Conservation (phyloP, 176 grass and related monocot genomes). For the Urochloa ruziziensis region DNA sequence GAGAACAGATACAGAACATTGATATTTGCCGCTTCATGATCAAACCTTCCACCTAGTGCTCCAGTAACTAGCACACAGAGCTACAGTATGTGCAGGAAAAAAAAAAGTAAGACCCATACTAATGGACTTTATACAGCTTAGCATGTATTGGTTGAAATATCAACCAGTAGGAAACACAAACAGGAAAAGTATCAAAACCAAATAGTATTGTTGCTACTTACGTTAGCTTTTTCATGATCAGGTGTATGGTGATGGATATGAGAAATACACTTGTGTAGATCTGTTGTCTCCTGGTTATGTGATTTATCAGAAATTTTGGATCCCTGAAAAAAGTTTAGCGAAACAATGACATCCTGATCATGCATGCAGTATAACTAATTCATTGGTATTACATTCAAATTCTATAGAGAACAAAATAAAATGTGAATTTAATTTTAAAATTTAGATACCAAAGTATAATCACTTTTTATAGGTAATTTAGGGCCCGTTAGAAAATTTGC, state of each 20-base stretch:
- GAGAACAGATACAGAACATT: constrained; percentile 66
- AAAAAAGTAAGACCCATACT: not conserved
- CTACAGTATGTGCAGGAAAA: constrained; percentile 35
- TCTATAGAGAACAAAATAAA: not conserved
- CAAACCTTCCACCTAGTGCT: constrained; percentile 78
- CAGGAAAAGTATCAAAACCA: not conserved
- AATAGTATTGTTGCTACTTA: constrained; percentile 42
- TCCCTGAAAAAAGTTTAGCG: constrained; percentile 43
- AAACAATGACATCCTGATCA: constrained; percentile 8
- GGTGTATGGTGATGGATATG: constrained; percentile 42
- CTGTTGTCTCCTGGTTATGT: constrained; percentile 74
- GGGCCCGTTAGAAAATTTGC: no score
- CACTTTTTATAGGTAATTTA: no score
- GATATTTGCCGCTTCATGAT: constrained; percentile 79
- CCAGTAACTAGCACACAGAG: constrained; percentile 62
- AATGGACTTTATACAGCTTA: not conserved
- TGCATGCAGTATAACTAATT: not conserved
- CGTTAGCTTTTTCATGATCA: constrained; percentile 50
- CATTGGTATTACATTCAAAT: not conserved
- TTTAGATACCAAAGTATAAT: not conserved
- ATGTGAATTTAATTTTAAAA: not conserved
- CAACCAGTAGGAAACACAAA: not conserved
- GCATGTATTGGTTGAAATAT: not conserved
- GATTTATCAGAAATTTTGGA: constrained; percentile 66
- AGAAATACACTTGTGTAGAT: constrained; percentile 77